Evolutionary conservation across 2,329 filamentous ascomycete genomes (phyloP), one percentile per base, ranked within the genome.

Genomic region (Xylariaceae sp.): DNA sequence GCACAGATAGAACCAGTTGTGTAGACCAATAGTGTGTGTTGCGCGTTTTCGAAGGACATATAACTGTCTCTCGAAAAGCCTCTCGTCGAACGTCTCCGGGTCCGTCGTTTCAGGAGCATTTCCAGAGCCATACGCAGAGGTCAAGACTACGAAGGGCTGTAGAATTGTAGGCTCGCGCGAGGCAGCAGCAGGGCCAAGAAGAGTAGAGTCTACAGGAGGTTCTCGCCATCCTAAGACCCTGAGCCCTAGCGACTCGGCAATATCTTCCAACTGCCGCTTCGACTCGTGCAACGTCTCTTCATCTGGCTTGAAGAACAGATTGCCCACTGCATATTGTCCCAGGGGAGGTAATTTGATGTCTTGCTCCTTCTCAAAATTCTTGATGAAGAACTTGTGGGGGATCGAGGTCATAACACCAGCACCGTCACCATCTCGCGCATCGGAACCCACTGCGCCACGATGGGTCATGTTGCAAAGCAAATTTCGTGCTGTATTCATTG

Each of bases 391-490:
- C 72, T 86, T 90, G 78, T 97, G 92, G 52, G 94, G 94, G 65
- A 99, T 96, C 53, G 91, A 96, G 60, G 92, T 97, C 94, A 99
- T 99, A 67, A 97, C 92, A 82, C 94, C 94, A 64, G 94, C 94
- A 70, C 94, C 94, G 70, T 99, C 94, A 69, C 94, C 94, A 69
- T 99, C 94, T 78, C 94, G 87, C 66, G 90, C 90, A 77, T 99
- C 94, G 53, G 94, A 97, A 62, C 94, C 94, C 63, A 97, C 92
- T 57, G 94, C 94, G 78, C 94, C 94, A 70, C 94, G 87, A 78
- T 99, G 94, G 79, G 94, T 97, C 94, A 99, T 99, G 81, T 99
- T 97, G 81, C 94, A 99, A 57, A 99, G 85, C 55, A 99, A 80
- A 73, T 91, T 95, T 59, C 89, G 87, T 60, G 91, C 89, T 94